Conservation (phyloP, 2,329 filamentous ascomycete species). For the Penicillium sp. region DNA sequence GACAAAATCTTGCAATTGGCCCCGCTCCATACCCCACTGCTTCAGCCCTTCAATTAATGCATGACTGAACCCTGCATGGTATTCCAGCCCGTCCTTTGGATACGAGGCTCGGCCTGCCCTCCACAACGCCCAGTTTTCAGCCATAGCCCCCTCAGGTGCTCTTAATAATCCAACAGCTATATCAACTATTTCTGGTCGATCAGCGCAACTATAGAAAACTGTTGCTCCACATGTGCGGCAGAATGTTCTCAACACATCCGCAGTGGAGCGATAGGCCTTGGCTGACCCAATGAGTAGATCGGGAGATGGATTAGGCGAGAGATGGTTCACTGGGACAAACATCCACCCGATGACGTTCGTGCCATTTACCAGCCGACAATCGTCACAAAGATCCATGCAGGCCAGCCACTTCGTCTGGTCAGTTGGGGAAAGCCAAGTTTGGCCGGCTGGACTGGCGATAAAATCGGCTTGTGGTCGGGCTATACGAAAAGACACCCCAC, state of each 20-base stretch:
- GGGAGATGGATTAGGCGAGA: conserved; percentile 27
- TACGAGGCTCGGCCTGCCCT: conserved; percentile 28
- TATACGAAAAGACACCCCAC: conserved; percentile 45
- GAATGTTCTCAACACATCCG: conserved; percentile 41
- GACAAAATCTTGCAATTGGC: conserved; percentile 15
- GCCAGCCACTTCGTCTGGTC: conserved; percentile 28
- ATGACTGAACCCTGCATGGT: conserved; percentile 19
- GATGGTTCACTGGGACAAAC: conserved; percentile 38
- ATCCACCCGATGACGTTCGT: conserved; percentile 45
- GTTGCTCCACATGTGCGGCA: conserved; percentile 48
- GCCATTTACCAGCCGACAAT: conserved; percentile 44
- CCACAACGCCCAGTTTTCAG: conserved; percentile 48
- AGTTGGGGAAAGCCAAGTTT: conserved; percentile 15
- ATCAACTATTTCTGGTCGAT: conserved; percentile 40
- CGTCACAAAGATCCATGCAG: conserved; percentile 29
- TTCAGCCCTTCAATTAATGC: conserved; percentile 20
- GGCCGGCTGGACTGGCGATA: conserved; percentile 22
- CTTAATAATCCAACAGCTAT: conserved; percentile 45
- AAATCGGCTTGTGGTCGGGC: conserved; percentile 36
- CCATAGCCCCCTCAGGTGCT: conserved; percentile 40
- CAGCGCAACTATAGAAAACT: conserved; percentile 41
- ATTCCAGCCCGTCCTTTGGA: conserved; percentile 18
- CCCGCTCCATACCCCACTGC: conserved; percentile 17
- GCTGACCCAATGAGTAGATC: conserved; percentile 37
- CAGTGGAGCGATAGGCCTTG: conserved; percentile 40